phyloP scores from a whole-genome alignment of 352 stramenopile genomes.

The Globisporangium cystogenes region DNA sequence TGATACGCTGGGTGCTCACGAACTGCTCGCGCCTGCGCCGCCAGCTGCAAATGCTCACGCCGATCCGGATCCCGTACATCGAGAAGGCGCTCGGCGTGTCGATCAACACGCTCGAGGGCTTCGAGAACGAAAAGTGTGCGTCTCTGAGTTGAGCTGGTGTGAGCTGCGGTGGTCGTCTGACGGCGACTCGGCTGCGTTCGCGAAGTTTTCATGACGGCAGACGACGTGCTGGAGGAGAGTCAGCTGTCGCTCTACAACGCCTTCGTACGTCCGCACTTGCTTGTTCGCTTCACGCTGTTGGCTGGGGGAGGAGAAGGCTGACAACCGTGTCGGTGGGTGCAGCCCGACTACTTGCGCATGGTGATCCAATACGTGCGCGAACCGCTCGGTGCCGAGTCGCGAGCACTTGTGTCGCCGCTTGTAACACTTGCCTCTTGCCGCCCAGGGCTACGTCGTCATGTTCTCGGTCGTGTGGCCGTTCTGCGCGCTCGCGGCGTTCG shows the following conservation, averaged over 20 bases:
- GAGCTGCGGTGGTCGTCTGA: neutral
- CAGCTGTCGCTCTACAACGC: constrained; percentile 76
- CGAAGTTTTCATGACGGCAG: constrained; percentile 77
- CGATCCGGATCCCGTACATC: constrained; percentile 84
- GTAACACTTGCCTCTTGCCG: neutral
- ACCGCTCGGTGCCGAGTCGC: too few species aligned
- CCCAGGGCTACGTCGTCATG: constrained; percentile 87
- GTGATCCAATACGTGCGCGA: constrained; percentile 81
- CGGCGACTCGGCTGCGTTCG: neutral
- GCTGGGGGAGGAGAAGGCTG: too few species aligned
- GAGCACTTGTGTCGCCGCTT: too few species aligned
- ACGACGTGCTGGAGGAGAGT: constrained; percentile 80
- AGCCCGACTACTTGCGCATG: constrained; percentile 84
- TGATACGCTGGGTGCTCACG: too few species aligned
- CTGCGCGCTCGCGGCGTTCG: constrained; percentile 66
- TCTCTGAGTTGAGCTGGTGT: neutral
- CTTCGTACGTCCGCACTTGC: constrained; percentile 42
- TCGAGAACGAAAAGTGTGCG: constrained; percentile 77
- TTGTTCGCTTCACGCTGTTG: too few species aligned
- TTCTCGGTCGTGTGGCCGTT: constrained; percentile 87
- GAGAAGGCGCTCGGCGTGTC: constrained; percentile 66
- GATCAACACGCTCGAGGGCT: constrained; percentile 74
- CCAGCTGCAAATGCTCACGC: constrained; percentile 86
- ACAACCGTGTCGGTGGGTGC: neutral
- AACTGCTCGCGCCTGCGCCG: neutral